Evolutionary conservation across 2,329 filamentous ascomycete species (phyloP), one percentile per base, ranked within the genome.

Genomic region (Venturia oleaginea): DNA sequence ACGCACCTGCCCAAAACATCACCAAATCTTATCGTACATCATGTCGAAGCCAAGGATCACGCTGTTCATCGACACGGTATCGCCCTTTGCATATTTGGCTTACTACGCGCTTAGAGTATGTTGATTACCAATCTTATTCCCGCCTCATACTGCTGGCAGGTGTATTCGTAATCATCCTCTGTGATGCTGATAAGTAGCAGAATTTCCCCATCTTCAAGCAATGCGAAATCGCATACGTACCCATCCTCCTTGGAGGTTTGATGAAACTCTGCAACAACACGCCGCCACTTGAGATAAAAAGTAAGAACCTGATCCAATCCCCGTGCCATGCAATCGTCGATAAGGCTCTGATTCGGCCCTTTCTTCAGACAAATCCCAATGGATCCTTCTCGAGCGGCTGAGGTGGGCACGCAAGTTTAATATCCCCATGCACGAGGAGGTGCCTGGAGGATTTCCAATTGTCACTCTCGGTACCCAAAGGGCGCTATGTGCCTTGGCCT

Each of bases 41-140:
- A 83, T 83, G 80, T 68, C 77, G 27, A 74, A 72, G 55, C 77
- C 80, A 4, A 80, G 80, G 69, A 76, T 86, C 62, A 84, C 80
- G 0, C 74, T 86, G 17, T 86, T 83, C 68, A 71, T 86, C 57
- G 84, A 86, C 73, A 76, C 84, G 13, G 78, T 87, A 30, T 83
- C 79, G 66, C 84, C 84, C 0, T 86, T 87, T 71, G 82, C 77
- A 0, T 86, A 86, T 68, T 76, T 85, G 64, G 84, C 81, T 2
- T 86, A 84, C 70, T 79, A 83, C 68, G 73, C 84, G 40, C 71
- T 83, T 34, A 76, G 78, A 71, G 83, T 84, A 75, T 68, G 80
- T 72, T 37, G 13, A 7, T 32, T 8, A 10, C 27, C 34, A 15
- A 55, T 32, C 27, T 48, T 34, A 54, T 65, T 59, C 48, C 59